Evolutionary conservation across 2,329 filamentous ascomycete genomes (phyloP).

Genomic region (Dactylellina leptospora): DNA sequence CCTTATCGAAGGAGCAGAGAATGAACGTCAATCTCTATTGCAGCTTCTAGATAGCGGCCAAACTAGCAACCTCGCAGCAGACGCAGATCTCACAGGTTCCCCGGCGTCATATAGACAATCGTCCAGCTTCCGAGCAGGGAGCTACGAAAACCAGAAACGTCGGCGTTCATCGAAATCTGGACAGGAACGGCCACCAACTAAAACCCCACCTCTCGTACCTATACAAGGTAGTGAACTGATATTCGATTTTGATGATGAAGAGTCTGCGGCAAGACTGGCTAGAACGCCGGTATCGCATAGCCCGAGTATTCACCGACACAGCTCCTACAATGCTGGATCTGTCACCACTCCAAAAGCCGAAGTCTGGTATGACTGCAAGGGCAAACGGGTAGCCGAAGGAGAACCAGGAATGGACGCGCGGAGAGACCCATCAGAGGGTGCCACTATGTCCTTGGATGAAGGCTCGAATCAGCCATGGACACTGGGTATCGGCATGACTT

Average conservation of each 20-base stretch:
- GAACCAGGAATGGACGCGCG: not conserved
- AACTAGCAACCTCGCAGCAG: constrained; percentile 1
- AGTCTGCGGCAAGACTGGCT: constrained; percentile 55
- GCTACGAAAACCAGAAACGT: constrained; percentile 44
- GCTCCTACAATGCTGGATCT: constrained; percentile 16
- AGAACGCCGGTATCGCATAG: constrained; percentile 46
- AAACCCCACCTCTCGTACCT: constrained; percentile 72
- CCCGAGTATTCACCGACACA: constrained; percentile 19
- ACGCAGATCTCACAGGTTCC: constrained; percentile 29
- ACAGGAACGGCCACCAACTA: constrained; percentile 70
- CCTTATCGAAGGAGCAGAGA: constrained; percentile 59
- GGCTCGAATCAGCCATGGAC: constrained; percentile 34
- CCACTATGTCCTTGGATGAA: not conserved
- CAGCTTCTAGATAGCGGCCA: constrained; percentile 36
- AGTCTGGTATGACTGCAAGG: constrained; percentile 61
- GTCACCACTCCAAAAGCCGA: constrained; percentile 55
- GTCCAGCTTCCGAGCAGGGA: constrained; percentile 63
- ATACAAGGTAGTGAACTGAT: constrained; percentile 78
- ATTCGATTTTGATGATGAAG: constrained; percentile 92
- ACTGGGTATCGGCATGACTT: constrained; percentile 64
- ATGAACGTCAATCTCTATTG: constrained; percentile 60
- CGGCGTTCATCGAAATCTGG: constrained; percentile 63
- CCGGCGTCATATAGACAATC: constrained; percentile 54
- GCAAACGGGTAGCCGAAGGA: constrained; percentile 58
- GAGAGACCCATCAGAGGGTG: not conserved